Percentiles rank a stretch among this genome's conserved stretches.
Conservation (phyloP, 2,329 filamentous ascomycete species). For the Venturia nashicola region DNA sequence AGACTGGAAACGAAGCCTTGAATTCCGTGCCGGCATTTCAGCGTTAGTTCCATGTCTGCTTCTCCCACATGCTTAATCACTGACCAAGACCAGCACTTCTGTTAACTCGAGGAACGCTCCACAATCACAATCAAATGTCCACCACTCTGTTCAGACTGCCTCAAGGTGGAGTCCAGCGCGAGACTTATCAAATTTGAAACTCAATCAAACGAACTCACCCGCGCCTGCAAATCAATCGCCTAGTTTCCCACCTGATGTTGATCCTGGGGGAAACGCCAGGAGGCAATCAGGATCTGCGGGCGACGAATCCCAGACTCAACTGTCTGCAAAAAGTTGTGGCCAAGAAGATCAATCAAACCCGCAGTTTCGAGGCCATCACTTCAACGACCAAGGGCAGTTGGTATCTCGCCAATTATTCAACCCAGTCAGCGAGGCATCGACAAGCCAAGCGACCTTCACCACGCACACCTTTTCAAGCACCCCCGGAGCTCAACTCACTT, state of each 20-base stretch:
- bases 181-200: not conserved
- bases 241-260: not conserved
- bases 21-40: not conserved
- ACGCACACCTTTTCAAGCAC: not conserved
- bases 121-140: not conserved
- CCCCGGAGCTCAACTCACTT: not conserved
- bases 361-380: not conserved
- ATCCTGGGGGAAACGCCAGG: not conserved
- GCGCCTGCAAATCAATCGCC: not conserved
- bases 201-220: not conserved
- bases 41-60: not conserved
- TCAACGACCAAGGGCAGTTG: not conserved
- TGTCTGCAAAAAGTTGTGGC: not conserved
- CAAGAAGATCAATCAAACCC: not conserved
- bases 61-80: not conserved
- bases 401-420: not conserved
- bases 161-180: not conserved
- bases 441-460: not conserved
- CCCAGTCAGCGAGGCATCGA: not conserved
- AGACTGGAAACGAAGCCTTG: not conserved
- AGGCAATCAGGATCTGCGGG: not conserved
- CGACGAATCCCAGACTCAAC: not conserved
- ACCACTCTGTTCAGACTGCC: not conserved
- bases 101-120: no score
- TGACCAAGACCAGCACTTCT: not conserved